Base-by-base conservation (phyloP, 306 rosid species). In the Inga laurina region DNA sequence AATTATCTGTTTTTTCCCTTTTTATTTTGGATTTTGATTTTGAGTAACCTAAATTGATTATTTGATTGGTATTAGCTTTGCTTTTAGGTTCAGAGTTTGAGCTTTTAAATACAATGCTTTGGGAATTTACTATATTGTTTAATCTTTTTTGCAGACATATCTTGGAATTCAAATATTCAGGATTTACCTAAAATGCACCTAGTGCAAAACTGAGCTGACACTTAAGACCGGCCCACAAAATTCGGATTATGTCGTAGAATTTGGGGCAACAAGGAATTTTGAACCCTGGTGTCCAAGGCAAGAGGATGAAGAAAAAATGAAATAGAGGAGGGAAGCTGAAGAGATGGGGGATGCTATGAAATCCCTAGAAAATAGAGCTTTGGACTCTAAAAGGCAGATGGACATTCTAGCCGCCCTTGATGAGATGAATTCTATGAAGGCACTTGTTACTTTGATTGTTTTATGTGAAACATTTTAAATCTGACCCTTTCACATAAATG, bases 391-490 rank as follows among this genome's bases (percentile, higher is more conserved):
- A 81, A 87, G 87, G 77, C 86, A 87, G 86, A 84, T 87, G 90
- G 90, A 87, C 80, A 92, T 93, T 81, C 87, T 95, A 78, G 97
- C 98, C 69, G 97, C 98, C 44, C 82, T 95, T 87, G 98, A 95
- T 88, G 98, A 95, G 86, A 95, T 95, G 98, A 95, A 91, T 85
- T 95, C 98, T 56, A 93, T 93, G 98, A 95, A 92, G 98, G 98
- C 82, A 78, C 77, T 74, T 32, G 5, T 44, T 45, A 24, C 22
- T 67, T 75, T 32, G 34, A 32, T 32, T 32, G 34, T 32, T 32
- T 32, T 32, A 32, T 32, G 34, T 32, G 34, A 32, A 32, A 32
- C 34, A 32, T 32, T 32, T 32, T 32, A 32, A 32, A 32, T 32
- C 34, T 32, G 34, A 32, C 34, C 3, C 34, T 32, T 32, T 32